Evolutionary conservation across 257 asterid genomes (phyloP).

Genomic region (Ajuga chamaepitys): DNA sequence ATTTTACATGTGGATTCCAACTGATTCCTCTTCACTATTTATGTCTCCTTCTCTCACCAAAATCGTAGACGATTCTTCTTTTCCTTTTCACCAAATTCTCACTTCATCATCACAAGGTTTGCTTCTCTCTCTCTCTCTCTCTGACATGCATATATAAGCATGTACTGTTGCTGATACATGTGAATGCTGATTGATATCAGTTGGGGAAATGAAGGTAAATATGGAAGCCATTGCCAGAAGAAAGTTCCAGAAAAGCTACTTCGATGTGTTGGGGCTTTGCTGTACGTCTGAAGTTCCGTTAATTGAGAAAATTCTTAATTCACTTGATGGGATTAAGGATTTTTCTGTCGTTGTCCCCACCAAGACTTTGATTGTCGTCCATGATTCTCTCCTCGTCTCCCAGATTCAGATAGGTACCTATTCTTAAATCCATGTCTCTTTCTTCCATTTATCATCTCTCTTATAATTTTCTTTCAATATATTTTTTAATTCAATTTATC

Average conservation of each 20-base stretch:
- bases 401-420: constrained; percentile 66
- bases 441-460: not conserved
- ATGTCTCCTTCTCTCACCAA: not conserved
- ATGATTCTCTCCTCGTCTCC: constrained; percentile 49
- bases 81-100: not conserved
- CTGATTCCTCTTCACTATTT: constrained; percentile 9
- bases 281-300: constrained; percentile 27
- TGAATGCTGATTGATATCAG: not conserved
- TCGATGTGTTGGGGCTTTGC: constrained; percentile 76
- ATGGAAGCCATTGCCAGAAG: constrained; percentile 1
- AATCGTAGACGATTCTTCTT: not conserved
- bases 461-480: not conserved
- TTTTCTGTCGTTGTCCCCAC: constrained; percentile 57
- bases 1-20: constrained; percentile 22
- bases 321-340: constrained; percentile 62
- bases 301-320: constrained; percentile 32
- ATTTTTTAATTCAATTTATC: too few species aligned
- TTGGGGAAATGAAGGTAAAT: not conserved
- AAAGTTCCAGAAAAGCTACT: constrained; percentile 63
- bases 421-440: too few species aligned
- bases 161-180: not conserved
- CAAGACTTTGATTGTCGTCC: constrained; percentile 32
- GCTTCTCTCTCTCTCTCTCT: not conserved
- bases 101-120: not conserved
- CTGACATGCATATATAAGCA: not conserved